Evolutionary conservation across 192 early-diverging fungal genomes (phyloP), one percentile per base, ranked within the genome.

Genomic region (Allomyces javanicus): DNA sequence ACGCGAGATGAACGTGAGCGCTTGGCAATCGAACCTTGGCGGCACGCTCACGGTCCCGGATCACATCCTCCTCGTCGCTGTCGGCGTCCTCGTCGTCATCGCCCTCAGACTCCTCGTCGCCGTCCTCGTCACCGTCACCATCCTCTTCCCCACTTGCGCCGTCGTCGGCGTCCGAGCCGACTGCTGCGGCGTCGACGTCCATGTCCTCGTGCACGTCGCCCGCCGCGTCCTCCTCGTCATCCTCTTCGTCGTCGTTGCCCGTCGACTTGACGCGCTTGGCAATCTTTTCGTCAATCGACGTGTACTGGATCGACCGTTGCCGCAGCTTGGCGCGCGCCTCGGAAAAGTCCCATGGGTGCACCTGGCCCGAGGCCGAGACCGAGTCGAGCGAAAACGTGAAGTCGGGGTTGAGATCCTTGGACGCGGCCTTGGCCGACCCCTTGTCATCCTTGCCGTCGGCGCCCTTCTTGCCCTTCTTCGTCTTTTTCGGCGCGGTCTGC

Each of bases 361-460:
- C 76, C n/a, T 76, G 72, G 14, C 79, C 69, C 67, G 81, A 75
- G 62, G 76, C 66, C 22, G 77, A 79, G 62, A 85, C 88, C 63
- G 86, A 83, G 27, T 90, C 88, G 26, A 87, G 70, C 66, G 87
- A 86, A 64, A 95, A 87, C 7, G 83, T 79, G 66, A 95, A 95
- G 22, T 75, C 83, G 11, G 82, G 77, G 66, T 89, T 85, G 61
- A 91, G 78, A 24, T 83, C 85, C 14, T 74, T 14, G 17, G 50
- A 58, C 17, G 21, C 50, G 50, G 12, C 50, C 17, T 14, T n/a
- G 17, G 50, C 12, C 17, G 50, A 58, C 50, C 50, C 17, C 17
- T 58, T 58, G 50, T n/a, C 50, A 0, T 14, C 12, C 1, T 58
- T 58, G 50, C 17, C 17, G 12, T 58, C 21, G 50, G 50, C 17